These are phyloP conservation scores for Starmera quercuum DNA, from an alignment of 805 yeast genomes.

Conservation along the genomic window DNA sequence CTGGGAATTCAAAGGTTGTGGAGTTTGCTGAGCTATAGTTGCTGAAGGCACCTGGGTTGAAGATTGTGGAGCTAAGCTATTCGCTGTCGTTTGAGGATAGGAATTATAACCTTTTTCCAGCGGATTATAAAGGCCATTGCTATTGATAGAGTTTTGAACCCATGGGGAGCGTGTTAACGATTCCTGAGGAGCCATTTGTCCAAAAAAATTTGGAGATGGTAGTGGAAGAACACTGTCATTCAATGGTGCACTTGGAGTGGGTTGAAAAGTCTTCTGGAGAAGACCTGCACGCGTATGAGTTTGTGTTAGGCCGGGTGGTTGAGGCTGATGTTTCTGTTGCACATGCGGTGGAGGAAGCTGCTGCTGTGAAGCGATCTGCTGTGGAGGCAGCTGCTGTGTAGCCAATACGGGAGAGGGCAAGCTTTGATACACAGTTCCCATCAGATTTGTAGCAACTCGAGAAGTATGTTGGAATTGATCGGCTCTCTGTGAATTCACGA, in stretches of 20 bases:
- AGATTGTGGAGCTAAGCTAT: background rate
- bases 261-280: background rate
- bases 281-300: background rate
- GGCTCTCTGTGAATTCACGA: background rate
- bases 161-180: constrained; percentile 1
- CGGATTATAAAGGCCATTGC: background rate
- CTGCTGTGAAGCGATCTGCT: background rate
- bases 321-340: background rate
- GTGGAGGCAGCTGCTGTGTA: background rate
- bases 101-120: background rate
- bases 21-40: background rate
- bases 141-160: background rate
- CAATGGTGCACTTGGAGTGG: background rate
- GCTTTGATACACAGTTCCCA: background rate
- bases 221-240: background rate
- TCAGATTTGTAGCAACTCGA: background rate
- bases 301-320: background rate
- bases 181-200: background rate
- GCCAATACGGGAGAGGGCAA: background rate
- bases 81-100: no score
- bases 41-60: background rate
- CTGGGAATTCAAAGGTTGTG: background rate
- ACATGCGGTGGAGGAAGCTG: background rate
- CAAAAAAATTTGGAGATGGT: background rate
- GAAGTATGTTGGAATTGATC: constrained; percentile 3